phyloP scores from a whole-genome alignment of 2,329 filamentous ascomycete species.

The Trichophyton rubrum region DNA sequence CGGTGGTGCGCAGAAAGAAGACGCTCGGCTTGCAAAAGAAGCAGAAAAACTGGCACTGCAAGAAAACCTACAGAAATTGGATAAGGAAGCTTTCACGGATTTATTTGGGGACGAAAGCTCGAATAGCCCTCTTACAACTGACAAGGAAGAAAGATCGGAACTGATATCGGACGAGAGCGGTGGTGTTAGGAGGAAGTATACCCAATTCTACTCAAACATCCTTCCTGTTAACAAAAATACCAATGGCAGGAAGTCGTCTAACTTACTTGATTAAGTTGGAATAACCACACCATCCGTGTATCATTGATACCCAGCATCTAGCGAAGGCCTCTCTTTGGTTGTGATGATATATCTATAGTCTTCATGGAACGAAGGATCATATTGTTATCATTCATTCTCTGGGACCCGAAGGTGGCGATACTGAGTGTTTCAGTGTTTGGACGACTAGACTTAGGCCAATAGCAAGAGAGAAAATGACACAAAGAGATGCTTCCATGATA shows the following conservation, averaged over 20 bases:
- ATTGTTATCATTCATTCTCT: background rate
- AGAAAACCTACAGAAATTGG: conserved; percentile 12
- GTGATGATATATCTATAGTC: background rate
- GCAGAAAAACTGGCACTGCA: conserved; percentile 10
- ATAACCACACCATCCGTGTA: background rate
- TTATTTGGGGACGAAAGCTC: conserved; percentile 13
- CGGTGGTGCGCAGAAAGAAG: conserved; percentile 21
- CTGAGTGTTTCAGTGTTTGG: background rate
- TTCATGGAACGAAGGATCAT: background rate
- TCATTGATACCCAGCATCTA: background rate
- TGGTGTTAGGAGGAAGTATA: conserved; percentile 4
- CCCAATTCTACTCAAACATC: conserved; percentile 7
- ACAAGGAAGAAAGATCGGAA: background rate
- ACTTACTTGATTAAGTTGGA: conserved; percentile 7
- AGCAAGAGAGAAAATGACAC: background rate
- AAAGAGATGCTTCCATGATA: too few species aligned
- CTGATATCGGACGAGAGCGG: background rate
- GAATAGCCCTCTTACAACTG: background rate
- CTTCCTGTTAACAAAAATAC: background rate
- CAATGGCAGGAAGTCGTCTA: background rate
- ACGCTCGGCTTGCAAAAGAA: conserved; percentile 16
- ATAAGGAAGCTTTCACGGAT: conserved; percentile 12
- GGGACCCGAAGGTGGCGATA: too few species aligned
- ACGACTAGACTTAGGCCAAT: background rate
- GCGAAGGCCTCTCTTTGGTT: background rate